Base-by-base conservation (phyloP, 2,329 filamentous ascomycete genomes). In the Teratosphaeria nubilosa region DNA sequence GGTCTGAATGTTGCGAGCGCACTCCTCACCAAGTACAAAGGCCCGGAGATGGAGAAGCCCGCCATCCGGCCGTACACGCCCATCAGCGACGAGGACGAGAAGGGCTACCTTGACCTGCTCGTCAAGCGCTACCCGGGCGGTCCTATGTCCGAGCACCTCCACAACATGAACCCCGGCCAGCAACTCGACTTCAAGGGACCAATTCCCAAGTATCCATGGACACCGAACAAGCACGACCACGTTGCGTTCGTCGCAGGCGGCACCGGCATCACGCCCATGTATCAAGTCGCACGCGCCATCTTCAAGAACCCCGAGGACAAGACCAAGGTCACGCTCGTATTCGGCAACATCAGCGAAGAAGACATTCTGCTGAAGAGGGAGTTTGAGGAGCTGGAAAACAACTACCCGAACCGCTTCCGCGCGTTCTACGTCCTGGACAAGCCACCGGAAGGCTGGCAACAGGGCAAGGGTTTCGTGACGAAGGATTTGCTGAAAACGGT, bases 241-340 rank as follows among this genome's bases (percentile, higher is more conserved):
- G 84, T 95, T 68, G 86, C 84, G 45, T 80, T 92, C 64, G 83
- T 99, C 63, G 90, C 92, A n/a, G 94, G 94, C 68, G 94, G 94
- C 64, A 96, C 94, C 7, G 94, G 94, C 61, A 95, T 99, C 74
- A 94, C 94, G 11, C 94, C 94, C 66, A 96, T 97, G 92, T 97
- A 89, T 81, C 94, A 99, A 80, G 85, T 99, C 52, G 80, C 85
- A 64, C 90, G 90, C 62, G 82, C 86, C 71, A 96, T 99, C 77
- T 95, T 97, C 85, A 90, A 87, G 76, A 95, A 96, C 83, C 90
- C 92, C 60, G 84, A 89, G 51, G 94, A 99, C 79, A 91, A 94
- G 84, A 99, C 94, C 68, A 95, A 96, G 80, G 91, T 99, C 50
- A 97, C 92, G 5, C 85, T 99, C 32, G 83, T 99, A 41, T 96